phyloP scores from a whole-genome alignment of 2,329 filamentous ascomycete species.

The Sclerotinia borealis region DNA sequence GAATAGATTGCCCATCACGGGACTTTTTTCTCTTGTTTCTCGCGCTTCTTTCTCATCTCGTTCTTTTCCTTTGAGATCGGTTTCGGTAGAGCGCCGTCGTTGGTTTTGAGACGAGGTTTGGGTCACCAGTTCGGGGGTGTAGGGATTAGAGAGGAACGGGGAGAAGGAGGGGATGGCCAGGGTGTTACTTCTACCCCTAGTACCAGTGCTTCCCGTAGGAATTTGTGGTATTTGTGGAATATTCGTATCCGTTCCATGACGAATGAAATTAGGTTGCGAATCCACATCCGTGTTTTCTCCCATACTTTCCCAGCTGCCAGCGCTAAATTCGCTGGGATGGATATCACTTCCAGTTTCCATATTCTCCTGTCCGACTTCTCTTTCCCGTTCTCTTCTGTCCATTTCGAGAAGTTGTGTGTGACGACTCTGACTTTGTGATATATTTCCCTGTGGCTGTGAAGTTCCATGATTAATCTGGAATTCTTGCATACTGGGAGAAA shows the following conservation, averaged over 20 bases:
- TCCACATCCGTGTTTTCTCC: neutral
- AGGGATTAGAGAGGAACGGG: neutral
- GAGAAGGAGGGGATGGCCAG: conserved; percentile 2
- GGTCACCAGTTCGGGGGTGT: neutral
- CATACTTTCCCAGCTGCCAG: conserved; percentile 7
- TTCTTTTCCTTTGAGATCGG: conserved; percentile 14
- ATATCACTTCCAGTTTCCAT: neutral
- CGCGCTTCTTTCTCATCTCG: neutral
- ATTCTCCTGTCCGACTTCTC: neutral
- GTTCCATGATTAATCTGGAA: neutral
- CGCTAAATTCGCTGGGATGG: neutral
- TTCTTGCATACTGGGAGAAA: conserved; percentile 16
- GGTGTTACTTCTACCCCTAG: neutral
- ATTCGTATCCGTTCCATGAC: neutral
- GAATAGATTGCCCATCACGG: conserved; percentile 9
- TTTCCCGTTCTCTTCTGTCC: neutral
- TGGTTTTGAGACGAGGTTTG: neutral
- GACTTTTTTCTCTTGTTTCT: neutral
- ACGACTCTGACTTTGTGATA: neutral
- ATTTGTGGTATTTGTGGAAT: neutral
- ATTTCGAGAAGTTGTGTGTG: conserved; percentile 11
- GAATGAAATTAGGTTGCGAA: conserved; percentile 13
- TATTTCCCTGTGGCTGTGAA: neutral
- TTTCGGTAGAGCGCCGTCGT: conserved; percentile 12
- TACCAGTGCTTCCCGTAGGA: neutral